Evolutionary conservation across 208 protist species (phyloP).

Genomic region (Trypanosoma scelopori): DNA sequence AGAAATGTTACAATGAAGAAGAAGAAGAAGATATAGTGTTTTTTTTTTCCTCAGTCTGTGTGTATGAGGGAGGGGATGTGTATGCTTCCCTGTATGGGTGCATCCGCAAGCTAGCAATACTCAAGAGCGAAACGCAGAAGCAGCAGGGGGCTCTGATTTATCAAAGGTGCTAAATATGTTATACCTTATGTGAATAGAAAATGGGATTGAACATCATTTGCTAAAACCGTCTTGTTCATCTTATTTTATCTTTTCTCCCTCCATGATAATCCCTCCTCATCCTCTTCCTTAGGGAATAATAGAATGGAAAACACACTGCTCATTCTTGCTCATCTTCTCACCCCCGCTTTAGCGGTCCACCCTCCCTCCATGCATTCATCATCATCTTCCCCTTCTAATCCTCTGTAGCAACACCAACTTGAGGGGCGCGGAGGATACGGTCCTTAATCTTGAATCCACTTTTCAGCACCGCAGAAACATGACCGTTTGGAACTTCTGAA

Average conservation of each 20-base stretch:
- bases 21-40: too few species aligned
- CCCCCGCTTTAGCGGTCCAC: too few species aligned
- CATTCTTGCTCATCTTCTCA: background rate
- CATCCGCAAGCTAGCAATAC: too few species aligned
- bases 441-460: conserved; percentile 86
- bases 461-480: conserved; percentile 86
- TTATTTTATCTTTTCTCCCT: conserved; percentile 1
- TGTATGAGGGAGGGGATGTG: too few species aligned
- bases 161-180: background rate
- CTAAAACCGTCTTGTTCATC: background rate
- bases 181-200: background rate
- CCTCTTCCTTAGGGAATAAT: background rate
- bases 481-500: conserved; percentile 42
- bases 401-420: conserved; percentile 63
- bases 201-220: background rate
- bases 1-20: too few species aligned
- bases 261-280: background rate
- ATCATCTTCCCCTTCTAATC: background rate
- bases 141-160: background rate
- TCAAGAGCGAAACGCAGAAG: background rate
- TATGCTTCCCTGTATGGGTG: too few species aligned
- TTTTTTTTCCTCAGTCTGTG: too few species aligned
- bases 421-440: conserved; percentile 86
- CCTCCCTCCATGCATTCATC: background rate
- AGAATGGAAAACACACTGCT: background rate